Evolutionary conservation across 2,329 filamentous ascomycete genomes (phyloP).

Genomic region (Ophioceras dolichostomum): DNA sequence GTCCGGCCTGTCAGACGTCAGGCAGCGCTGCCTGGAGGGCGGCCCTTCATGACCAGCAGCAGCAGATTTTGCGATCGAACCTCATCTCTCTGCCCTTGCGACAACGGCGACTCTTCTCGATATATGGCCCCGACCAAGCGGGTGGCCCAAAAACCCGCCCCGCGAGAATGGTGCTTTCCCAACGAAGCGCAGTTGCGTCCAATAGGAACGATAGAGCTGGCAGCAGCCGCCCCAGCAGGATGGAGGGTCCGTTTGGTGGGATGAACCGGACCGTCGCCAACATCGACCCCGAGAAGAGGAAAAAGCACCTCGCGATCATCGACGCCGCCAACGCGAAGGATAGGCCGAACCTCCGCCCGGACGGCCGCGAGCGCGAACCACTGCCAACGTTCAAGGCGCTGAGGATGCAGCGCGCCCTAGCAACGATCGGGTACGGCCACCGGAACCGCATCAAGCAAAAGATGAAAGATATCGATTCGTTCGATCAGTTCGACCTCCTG

Average conservation of each 20-base stretch:
- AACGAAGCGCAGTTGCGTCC: too few species aligned
- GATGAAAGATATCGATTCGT: conserved; percentile 60
- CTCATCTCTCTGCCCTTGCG: too few species aligned
- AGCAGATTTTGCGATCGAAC: too few species aligned
- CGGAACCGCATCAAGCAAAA: conserved; percentile 36
- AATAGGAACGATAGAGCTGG: too few species aligned
- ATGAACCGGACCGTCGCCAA: conserved; percentile 43
- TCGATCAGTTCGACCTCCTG: conserved; percentile 69
- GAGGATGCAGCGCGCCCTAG: conserved; percentile 81
- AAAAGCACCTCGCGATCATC: too few species aligned
- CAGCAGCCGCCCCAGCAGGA: conserved; percentile 20
- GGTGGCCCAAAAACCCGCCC: too few species aligned
- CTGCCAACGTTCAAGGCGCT: conserved; percentile 82
- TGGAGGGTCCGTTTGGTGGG: conserved; percentile 37
- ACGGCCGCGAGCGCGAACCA: conserved; percentile 33
- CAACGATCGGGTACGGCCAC: conserved; percentile 64
- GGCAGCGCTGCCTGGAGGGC: not conserved
- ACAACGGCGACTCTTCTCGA: too few species aligned
- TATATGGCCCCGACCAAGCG: too few species aligned
- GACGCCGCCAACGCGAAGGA: too few species aligned
- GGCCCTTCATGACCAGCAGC: too few species aligned
- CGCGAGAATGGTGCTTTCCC: conserved; percentile 48
- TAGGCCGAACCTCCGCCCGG: too few species aligned
- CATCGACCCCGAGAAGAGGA: conserved; percentile 15
- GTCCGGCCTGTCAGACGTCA: conserved; percentile 9